phyloP scores from a whole-genome alignment of 148 eudicot species.

The Rhododendron ferrugineum region DNA sequence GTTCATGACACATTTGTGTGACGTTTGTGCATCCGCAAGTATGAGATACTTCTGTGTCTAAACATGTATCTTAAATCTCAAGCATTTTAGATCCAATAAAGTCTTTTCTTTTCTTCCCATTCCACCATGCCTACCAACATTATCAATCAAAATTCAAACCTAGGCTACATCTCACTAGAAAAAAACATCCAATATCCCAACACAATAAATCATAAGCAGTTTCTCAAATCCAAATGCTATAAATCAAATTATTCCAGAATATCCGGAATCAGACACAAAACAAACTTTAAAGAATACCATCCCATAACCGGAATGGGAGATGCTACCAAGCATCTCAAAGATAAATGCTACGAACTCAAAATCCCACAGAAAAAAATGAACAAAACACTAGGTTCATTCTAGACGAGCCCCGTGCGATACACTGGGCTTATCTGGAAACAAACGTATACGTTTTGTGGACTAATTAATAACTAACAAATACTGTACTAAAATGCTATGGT shows the following conservation, averaged over 20 bases:
- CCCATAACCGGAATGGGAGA: neutral
- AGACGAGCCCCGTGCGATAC: neutral
- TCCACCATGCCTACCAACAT: neutral
- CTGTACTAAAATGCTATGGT: neutral
- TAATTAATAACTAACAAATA: neutral
- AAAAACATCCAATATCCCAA: neutral
- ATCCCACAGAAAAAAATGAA: neutral
- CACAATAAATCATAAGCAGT: neutral
- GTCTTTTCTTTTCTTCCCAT: neutral
- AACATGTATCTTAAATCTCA: no score
- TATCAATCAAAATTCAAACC: neutral
- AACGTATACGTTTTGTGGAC: neutral
- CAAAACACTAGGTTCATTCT: neutral
- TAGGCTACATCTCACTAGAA: neutral
- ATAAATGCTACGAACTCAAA: neutral
- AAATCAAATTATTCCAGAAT: neutral
- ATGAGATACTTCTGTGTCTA: no score
- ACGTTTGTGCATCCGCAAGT: no score
- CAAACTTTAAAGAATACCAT: neutral
- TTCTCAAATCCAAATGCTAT: slow-evolving; percentile 2
- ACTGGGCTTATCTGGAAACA: neutral
- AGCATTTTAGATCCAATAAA: no score
- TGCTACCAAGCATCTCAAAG: no score
- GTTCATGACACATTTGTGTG: no score
- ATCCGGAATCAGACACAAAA: neutral